A percentile compares a stretch with the other conserved stretches of the same genome.
phyloP scores from a whole-genome alignment of 129 eudicot genomes.

The Rutidosis leptorrhynchoides region DNA sequence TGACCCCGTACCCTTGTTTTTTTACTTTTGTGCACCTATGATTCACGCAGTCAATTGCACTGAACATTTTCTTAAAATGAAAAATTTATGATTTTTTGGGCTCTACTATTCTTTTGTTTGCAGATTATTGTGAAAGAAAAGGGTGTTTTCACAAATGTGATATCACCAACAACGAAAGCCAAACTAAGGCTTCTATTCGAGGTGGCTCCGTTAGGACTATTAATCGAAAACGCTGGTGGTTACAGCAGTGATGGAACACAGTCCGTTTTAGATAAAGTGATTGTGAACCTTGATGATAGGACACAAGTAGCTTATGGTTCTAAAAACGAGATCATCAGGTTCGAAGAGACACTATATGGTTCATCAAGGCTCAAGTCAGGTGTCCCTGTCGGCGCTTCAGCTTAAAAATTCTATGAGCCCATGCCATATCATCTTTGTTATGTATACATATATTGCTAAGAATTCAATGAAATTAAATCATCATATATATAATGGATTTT shows the following conservation, averaged over 20 bases:
- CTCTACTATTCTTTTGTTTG: no score
- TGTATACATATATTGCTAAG: conserved; percentile 30
- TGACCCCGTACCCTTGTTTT: no score
- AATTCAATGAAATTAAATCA: conserved; percentile 16
- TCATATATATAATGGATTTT: conserved; percentile 19
- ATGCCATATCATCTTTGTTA: conserved; percentile 21
- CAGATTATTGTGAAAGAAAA: conserved; percentile 99
- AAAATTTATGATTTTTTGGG: no score
- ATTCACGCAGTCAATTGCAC: no score
- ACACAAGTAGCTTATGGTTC: conserved; percentile 98
- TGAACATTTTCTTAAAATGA: no score
- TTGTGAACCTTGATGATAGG: conserved; percentile 71
- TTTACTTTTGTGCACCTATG: no score
- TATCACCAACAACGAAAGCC: conserved; percentile 85
- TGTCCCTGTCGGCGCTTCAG: conserved; percentile 88
- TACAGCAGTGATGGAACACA: conserved; percentile 85
- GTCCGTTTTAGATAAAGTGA: conserved; percentile 84
- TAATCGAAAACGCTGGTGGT: conserved; percentile 96
- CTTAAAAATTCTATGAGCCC: conserved; percentile 29
- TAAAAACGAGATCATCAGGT: conserved; percentile 86
- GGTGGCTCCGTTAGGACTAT: conserved; percentile 91
- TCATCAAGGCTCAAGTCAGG: conserved; percentile 80
- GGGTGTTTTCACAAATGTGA: conserved; percentile 89
- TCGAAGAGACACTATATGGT: conserved; percentile 91
- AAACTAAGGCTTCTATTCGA: conserved; percentile 92